Evolutionary conservation across 192 early-diverging fungal species (phyloP), one percentile per base, ranked within the genome.

Genomic region (Endogone sp.): DNA sequence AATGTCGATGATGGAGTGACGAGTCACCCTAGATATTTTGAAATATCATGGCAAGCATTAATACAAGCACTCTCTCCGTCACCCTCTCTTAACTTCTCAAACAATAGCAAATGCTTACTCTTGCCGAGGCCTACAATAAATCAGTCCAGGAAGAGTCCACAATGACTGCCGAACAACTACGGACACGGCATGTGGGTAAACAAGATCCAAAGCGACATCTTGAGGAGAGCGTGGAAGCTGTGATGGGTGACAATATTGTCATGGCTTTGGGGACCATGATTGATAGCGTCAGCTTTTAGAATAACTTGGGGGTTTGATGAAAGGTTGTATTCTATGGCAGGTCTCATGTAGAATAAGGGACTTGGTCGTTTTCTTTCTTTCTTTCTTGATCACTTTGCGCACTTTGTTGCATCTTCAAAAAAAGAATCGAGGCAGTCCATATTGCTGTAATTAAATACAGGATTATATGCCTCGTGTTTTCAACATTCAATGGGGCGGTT

Each of bases 161-260:
- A 16, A 84, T 99, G 89, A 93, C 94, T 13, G 72, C 90, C 2
- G 93, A 98, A 58, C 93, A 98, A 82, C 90, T 99, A 31, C 93
- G 95, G 80, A 98, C 93, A 10, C 94, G 98, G 32, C 98, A 99
- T 77, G 95, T 99, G n/a, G 98, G 98, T 31, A 99, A 99, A 77
- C 95, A 99, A 81, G 98, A 99, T 74, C 98, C 98, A 20, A 99
- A 99, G 85, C 89, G 95, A 71, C 98, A 99, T 79, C 80, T 99
- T 71, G 94, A 96, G 78, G 89, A 92, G 32, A 95, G 90, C 28
- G 94, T 97, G 3, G 96, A 97, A 69, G 81, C 86, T 28, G 87
- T 90, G 30, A 98, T 99, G 96, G 86, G 91, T 64, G 89, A 91
- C 76, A 99, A 98, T 76, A 98, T 99, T 84, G 93, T 99, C 4